Base-by-base conservation (phyloP, 2,329 filamentous ascomycete species). In the Sporothrix sp. region DNA sequence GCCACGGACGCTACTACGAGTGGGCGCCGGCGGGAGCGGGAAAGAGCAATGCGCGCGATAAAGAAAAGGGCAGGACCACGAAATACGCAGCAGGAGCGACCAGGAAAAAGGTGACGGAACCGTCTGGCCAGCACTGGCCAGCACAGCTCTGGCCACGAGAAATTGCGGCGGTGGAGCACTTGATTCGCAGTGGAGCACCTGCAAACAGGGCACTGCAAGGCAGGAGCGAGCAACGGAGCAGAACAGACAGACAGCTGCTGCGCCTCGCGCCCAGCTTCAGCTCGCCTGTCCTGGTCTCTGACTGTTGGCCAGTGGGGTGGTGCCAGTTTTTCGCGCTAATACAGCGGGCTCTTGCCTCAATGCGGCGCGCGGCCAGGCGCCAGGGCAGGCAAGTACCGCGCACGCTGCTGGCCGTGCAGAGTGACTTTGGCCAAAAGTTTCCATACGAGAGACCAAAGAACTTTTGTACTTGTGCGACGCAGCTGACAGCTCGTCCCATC, bases 31-130 rank as follows among this genome's bases (percentile, higher is more conserved):
- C 39, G 35, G n/a, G 45, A 48, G 35, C 45, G 45, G 44, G 45
- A 48, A 48, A 32, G 44, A 47, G 32, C 44, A 28, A 47, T 23
- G 33, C 44, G 43, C 43, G 44, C 40, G 40, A 47, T 47, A 47
- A 47, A 47, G 43, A 45, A 20, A 43, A 43, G 6, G 25, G 39
- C 25, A 35, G 20, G 30, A 23, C 21, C 35, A 37, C 44, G 7
- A 20, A 37, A 37, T 47, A 37, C 44, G 44, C 45, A 48, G 25
- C n/a, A 11, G 14, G 7, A 20, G 16, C 10, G 42, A 33, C 5
- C 28, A 20, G 40, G 33, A 21, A 18, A 32, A 33, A 44, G 42
- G 42, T 33, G 42, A 44, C 40, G 40, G 32, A 27, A 45, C 42
- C n/a, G 39, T n/a, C n/a, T n/a, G n/a, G n/a, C n/a, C n/a, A n/a